These are phyloP conservation scores for Knufia petricola DNA, from an alignment of 2,329 filamentous ascomycete genomes.

Conservation along the genomic window DNA sequence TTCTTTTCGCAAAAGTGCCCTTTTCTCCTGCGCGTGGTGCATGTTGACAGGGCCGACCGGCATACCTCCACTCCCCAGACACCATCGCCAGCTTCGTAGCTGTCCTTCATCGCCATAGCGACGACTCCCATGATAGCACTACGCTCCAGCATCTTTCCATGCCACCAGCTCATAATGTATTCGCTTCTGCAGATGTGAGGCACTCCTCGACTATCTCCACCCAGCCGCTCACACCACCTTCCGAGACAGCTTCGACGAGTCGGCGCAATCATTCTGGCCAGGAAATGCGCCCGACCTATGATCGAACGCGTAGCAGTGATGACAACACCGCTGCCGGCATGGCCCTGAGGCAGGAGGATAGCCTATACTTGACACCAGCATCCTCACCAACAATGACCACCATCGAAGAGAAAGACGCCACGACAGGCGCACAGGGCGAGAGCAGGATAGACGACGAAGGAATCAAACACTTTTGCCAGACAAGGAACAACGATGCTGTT, in stretches of 20 bases:
- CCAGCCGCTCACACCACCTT: slow-evolving; percentile 17
- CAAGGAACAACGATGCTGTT: neutral
- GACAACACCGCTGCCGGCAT: slow-evolving; percentile 22
- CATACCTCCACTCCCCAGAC: slow-evolving; percentile 10
- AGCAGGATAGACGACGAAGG: slow-evolving; percentile 5
- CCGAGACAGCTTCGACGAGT: slow-evolving; percentile 7
- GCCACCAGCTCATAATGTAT: slow-evolving; percentile 18
- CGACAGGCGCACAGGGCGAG: neutral
- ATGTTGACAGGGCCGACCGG: neutral
- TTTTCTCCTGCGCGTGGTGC: neutral
- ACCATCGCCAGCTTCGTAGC: neutral
- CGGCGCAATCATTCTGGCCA: neutral
- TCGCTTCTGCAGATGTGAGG: slow-evolving; percentile 11
- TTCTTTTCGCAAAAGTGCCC: neutral
- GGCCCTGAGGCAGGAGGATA: slow-evolving; percentile 21
- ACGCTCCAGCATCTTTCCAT: slow-evolving; percentile 16
- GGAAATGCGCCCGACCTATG: slow-evolving; percentile 6
- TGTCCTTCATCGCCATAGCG: neutral
- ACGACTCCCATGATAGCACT: slow-evolving; percentile 18
- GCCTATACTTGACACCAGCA: slow-evolving; percentile 15
- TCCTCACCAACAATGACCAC: neutral
- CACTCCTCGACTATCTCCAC: slow-evolving; percentile 16
- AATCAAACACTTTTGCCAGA: slow-evolving; percentile 5
- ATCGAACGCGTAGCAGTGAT: neutral
- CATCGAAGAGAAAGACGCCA: neutral